A percentile compares a stretch with the other conserved stretches of the same genome.
Evolutionary conservation across 140 eudicot species (phyloP).

Genomic region (Senecio squalidus): DNA sequence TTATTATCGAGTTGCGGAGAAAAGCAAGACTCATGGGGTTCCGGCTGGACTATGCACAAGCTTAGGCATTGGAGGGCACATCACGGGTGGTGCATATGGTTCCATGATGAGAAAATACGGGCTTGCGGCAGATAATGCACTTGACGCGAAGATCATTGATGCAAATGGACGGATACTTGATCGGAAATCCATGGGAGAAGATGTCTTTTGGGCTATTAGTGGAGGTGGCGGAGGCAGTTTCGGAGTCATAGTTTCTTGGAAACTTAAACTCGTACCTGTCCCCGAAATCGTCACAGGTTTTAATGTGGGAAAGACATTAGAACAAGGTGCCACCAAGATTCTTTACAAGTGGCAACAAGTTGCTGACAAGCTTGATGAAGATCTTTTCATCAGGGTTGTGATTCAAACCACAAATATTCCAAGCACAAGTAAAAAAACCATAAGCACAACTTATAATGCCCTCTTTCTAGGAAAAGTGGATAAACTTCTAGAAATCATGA

Average conservation of each 20-base stretch:
- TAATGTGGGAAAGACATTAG: constrained; percentile 28
- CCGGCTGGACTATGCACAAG: constrained; percentile 65
- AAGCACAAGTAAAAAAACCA: constrained; percentile 27
- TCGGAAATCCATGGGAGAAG: constrained; percentile 58
- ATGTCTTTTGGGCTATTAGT: constrained; percentile 57
- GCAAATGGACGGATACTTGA: constrained; percentile 40
- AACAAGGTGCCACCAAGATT: constrained; percentile 40
- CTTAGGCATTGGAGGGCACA: constrained; percentile 61
- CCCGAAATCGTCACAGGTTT: constrained; percentile 47
- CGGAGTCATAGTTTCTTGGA: constrained; percentile 49
- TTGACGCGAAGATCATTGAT: constrained; percentile 46
- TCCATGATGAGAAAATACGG: constrained; percentile 61
- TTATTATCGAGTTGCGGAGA: constrained; percentile 46
- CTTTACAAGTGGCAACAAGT: constrained; percentile 49
- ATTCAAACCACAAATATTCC: constrained; percentile 20
- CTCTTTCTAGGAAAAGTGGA: constrained; percentile 33
- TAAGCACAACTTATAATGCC: constrained; percentile 36
- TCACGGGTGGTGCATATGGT: constrained; percentile 65
- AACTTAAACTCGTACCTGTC: constrained; percentile 45
- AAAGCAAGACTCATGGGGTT: constrained; percentile 45
- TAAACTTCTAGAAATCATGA: constrained; percentile 32
- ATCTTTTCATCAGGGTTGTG: constrained; percentile 48
- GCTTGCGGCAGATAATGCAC: constrained; percentile 50
- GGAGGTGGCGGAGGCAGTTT: constrained; percentile 69
- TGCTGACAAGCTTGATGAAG: constrained; percentile 41